Conservation (phyloP, 352 stramenopile genomes). For the Phytophthora pini region DNA sequence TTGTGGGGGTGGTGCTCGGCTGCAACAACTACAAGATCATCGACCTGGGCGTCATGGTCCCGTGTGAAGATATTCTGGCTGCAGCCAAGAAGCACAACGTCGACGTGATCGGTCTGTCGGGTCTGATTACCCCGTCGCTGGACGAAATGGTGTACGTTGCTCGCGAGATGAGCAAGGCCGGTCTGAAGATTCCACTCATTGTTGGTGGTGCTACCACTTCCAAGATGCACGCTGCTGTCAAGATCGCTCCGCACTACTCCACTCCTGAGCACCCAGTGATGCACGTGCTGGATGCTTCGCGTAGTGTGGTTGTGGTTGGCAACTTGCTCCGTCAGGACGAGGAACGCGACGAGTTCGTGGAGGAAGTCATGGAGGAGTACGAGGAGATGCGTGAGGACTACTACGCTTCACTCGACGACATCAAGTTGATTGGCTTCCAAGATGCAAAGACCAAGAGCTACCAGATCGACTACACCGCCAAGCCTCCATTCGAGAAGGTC, state of each 20-base stretch:
- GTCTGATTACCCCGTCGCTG: slow-evolving; percentile 97
- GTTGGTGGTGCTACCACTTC: slow-evolving; percentile 98
- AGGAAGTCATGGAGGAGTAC: slow-evolving; percentile 95
- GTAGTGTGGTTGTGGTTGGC: slow-evolving; percentile 95
- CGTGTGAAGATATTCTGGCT: slow-evolving; percentile 86
- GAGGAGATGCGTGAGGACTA: slow-evolving; percentile 92
- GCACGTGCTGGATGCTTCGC: slow-evolving; percentile 97
- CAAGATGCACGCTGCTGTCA: slow-evolving; percentile 98
- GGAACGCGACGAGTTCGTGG: slow-evolving; percentile 94
- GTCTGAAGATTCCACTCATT: slow-evolving; percentile 95
- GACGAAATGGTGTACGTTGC: slow-evolving; percentile 99
- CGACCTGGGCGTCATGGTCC: slow-evolving; percentile 98
- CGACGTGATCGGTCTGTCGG: slow-evolving; percentile 97
- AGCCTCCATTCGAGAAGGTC: slow-evolving; percentile 83
- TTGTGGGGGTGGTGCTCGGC: slow-evolving; percentile 97
- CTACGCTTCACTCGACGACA: slow-evolving; percentile 77
- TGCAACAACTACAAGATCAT: slow-evolving; percentile 99
- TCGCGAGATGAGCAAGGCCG: slow-evolving; percentile 94
- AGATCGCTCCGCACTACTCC: slow-evolving; percentile 97
- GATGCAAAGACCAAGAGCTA: slow-evolving; percentile 73
- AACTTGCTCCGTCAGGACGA: slow-evolving; percentile 91
- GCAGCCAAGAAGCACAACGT: slow-evolving; percentile 86
- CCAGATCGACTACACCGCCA: slow-evolving; percentile 92
- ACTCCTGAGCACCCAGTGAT: slow-evolving; percentile 96
- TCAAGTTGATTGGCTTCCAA: slow-evolving; percentile 66